A percentile compares a stretch with the other conserved stretches of the same genome.
phyloP scores from a whole-genome alignment of 345 rosid species.

The Gossypium australe region DNA sequence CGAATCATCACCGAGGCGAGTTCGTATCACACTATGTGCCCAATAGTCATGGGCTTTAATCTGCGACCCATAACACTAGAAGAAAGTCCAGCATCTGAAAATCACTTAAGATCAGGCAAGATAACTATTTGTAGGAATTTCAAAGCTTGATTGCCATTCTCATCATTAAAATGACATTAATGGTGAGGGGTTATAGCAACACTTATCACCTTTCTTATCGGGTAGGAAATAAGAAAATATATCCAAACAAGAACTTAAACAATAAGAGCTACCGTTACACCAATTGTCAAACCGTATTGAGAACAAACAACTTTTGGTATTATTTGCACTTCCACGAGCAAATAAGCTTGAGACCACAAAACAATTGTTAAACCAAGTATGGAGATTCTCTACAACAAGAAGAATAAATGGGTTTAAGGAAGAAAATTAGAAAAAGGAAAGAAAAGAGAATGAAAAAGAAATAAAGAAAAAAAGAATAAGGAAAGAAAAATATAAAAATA shows the following conservation, averaged over 20 bases:
- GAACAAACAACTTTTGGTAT: constrained; percentile 89
- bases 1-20: too few relatives aligned
- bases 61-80: neutral
- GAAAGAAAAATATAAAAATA: too few relatives aligned
- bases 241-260: constrained; percentile 85
- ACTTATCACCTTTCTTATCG: constrained; percentile 78
- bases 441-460: too few relatives aligned
- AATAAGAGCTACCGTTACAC: constrained; percentile 72
- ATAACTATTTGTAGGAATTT: neutral
- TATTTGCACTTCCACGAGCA: constrained; percentile 37
- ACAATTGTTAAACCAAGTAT: too few relatives aligned
- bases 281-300: constrained; percentile 85
- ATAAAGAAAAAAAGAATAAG: too few relatives aligned
- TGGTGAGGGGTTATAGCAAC: neutral
- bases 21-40: too few relatives aligned
- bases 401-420: too few relatives aligned
- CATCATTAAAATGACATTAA: neutral
- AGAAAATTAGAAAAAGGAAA: too few relatives aligned
- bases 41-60: too few relatives aligned
- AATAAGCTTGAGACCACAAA: too few relatives aligned
- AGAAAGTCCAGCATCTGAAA: constrained; percentile 70
- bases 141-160: constrained; percentile 7
- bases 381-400: too few relatives aligned
- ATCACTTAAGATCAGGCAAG: constrained; percentile 4
- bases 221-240: constrained; percentile 89